phyloP scores from a whole-genome alignment of 257 asterid genomes.

The Solanum tarijense region DNA sequence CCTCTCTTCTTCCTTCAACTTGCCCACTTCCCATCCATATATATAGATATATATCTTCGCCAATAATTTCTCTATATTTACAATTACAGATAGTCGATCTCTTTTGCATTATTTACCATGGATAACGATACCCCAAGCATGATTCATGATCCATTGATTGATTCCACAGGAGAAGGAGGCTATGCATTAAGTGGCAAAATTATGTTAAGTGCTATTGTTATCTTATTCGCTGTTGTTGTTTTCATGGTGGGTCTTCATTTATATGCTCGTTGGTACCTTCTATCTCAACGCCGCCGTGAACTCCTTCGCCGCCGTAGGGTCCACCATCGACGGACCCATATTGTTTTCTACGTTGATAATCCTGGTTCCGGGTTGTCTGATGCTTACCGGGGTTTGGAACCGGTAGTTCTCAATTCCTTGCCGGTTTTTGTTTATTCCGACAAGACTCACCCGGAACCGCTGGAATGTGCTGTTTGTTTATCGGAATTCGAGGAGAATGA shows the following conservation, averaged over 20 bases:
- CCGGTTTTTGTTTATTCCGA: conserved; percentile 37
- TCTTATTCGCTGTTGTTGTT: conserved; percentile 47
- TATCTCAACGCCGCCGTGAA: conserved; percentile 44
- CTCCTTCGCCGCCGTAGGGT: conserved; percentile 44
- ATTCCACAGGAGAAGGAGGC: conserved; percentile 17
- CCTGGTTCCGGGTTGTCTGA: conserved; percentile 5
- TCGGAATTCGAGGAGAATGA: conserved; percentile 66
- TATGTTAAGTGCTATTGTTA: conserved; percentile 49
- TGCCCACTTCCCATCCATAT: background rate
- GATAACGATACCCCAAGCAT: background rate
- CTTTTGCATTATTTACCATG: background rate
- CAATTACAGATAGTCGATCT: background rate
- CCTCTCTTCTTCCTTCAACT: background rate
- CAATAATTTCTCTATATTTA: background rate
- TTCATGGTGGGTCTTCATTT: conserved; percentile 57
- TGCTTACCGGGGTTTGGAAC: conserved; percentile 49
- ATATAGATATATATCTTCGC: background rate
- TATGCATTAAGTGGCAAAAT: conserved; percentile 61
- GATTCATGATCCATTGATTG: background rate
- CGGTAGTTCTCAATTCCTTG: conserved; percentile 37
- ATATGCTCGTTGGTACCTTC: conserved; percentile 46
- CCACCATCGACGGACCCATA: conserved; percentile 26
- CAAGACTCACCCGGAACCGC: conserved; percentile 17
- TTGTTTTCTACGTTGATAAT: conserved; percentile 40
- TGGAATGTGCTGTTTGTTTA: conserved; percentile 73